A percentile compares a stretch with the other conserved stretches of the same genome.
These are phyloP conservation scores for Myxozyma neglecta DNA, from an alignment of 805 yeast genomes.

Conservation along the genomic window DNA sequence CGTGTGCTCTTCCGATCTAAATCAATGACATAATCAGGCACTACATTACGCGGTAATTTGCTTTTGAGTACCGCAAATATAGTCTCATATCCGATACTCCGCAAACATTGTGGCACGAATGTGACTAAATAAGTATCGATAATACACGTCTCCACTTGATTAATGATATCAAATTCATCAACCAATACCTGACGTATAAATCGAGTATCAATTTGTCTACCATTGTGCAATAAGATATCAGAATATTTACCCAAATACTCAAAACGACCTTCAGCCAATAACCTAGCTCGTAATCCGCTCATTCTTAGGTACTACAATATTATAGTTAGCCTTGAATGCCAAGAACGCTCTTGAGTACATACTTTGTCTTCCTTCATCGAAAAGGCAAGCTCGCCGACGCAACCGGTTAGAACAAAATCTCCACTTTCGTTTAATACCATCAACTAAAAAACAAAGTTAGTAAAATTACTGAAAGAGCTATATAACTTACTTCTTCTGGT, in stretches of 20 bases:
- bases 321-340: too few relatives aligned
- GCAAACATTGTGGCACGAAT: neutral
- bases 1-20: too few relatives aligned
- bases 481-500: neutral
- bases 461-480: neutral
- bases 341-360: neutral
- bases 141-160: neutral
- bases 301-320: neutral
- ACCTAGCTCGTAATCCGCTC: neutral
- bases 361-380: neutral
- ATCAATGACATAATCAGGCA: slow-evolving; percentile 19
- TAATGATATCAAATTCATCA: neutral
- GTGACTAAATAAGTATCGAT: neutral
- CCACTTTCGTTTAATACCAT: neutral
- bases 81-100: neutral
- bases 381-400: slow-evolving; percentile 26
- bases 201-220: neutral
- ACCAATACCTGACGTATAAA: neutral
- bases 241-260: neutral
- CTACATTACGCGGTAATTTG: neutral
- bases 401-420: slow-evolving; percentile 19
- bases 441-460: neutral
- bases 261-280: neutral
- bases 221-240: neutral
- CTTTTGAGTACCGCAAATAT: neutral